These are phyloP conservation scores for Nemania diffusa DNA, from an alignment of 2,329 filamentous ascomycete genomes.

Conservation along the genomic window DNA sequence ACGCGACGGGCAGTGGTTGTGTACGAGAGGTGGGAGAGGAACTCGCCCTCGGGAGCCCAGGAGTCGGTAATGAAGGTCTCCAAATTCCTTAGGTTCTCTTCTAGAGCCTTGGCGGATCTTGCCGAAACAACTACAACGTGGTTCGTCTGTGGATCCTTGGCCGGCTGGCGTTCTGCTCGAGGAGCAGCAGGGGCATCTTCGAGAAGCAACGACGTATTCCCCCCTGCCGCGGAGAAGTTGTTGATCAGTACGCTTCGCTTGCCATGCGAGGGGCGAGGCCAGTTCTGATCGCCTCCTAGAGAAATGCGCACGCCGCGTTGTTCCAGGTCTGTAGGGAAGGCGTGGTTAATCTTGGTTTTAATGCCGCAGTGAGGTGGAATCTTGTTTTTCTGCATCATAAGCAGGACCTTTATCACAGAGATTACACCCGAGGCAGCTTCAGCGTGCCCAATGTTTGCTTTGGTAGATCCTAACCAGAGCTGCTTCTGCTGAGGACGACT, in stretches of 20 bases:
- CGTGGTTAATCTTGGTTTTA: slow-evolving; percentile 53
- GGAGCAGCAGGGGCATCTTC: slow-evolving; percentile 36
- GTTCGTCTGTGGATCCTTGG: slow-evolving; percentile 50
- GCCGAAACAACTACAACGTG: slow-evolving; percentile 64
- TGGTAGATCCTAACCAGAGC: slow-evolving; percentile 58
- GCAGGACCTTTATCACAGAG: slow-evolving; percentile 38
- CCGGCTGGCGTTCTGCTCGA: neutral
- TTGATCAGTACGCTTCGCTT: slow-evolving; percentile 55
- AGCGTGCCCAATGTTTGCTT: slow-evolving; percentile 60
- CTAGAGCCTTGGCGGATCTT: slow-evolving; percentile 44
- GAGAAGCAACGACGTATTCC: slow-evolving; percentile 52
- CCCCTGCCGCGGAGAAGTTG: slow-evolving; percentile 57
- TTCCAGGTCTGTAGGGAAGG: slow-evolving; percentile 7
- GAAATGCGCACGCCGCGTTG: slow-evolving; percentile 55
- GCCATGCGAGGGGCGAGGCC: slow-evolving; percentile 1
- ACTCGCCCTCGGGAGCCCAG: neutral
- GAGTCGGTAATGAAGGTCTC: neutral
- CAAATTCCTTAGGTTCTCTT: neutral
- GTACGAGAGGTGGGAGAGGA: slow-evolving; percentile 60
- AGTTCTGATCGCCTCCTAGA: slow-evolving; percentile 42
- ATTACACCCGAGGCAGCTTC: slow-evolving; percentile 52
- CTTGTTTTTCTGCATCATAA: slow-evolving; percentile 42
- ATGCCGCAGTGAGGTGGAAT: slow-evolving; percentile 62
- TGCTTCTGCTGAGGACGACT: slow-evolving; percentile 43
- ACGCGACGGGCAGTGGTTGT: slow-evolving; percentile 71